These are phyloP conservation scores for Leucocoprinus birnbaumii DNA, from an alignment of 768 basidiomycete species.

Conservation along the genomic window DNA sequence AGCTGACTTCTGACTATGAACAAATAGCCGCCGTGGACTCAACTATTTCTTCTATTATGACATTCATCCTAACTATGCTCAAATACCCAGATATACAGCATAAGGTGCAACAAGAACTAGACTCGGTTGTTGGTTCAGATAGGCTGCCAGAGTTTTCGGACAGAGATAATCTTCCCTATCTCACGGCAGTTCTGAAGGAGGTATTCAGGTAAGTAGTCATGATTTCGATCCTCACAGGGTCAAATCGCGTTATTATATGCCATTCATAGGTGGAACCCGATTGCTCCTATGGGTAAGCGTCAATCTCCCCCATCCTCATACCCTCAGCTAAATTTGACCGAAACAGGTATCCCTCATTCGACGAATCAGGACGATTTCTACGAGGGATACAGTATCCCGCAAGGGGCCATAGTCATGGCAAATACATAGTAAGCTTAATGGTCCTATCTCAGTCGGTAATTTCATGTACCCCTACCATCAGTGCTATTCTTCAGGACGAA, in stretches of 20 bases:
- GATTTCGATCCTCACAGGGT: too few relatives aligned
- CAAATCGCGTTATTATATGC: too few relatives aligned
- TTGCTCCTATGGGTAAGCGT: slow-evolving; percentile 7
- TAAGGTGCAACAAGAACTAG: slow-evolving; percentile 6
- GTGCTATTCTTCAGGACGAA: slow-evolving; percentile 14
- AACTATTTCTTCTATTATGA: neutral
- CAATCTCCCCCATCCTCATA: neutral
- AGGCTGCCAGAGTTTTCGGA: slow-evolving; percentile 1
- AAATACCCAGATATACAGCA: slow-evolving; percentile 1
- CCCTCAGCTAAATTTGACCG: neutral
- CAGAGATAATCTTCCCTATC: neutral
- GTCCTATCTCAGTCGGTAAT: neutral
- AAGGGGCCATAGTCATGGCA: slow-evolving; percentile 1
- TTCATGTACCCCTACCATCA: neutral
- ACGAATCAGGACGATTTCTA: slow-evolving; percentile 9
- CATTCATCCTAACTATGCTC: neutral
- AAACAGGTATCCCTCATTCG: slow-evolving; percentile 7
- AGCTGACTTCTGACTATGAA: neutral
- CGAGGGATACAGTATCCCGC: slow-evolving; percentile 14
- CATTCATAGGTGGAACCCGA: slow-evolving; percentile 2
- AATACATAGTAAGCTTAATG: slow-evolving; percentile 1
- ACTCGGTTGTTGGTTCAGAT: slow-evolving; percentile 1
- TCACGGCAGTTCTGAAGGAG: slow-evolving; percentile 10
- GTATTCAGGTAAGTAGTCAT: neutral
- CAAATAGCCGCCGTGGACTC: neutral